A percentile compares a stretch with the other conserved stretches of the same genome.
These are phyloP conservation scores for Picea glauca DNA, from an alignment of 75 land plant species.

Conservation along the genomic window DNA sequence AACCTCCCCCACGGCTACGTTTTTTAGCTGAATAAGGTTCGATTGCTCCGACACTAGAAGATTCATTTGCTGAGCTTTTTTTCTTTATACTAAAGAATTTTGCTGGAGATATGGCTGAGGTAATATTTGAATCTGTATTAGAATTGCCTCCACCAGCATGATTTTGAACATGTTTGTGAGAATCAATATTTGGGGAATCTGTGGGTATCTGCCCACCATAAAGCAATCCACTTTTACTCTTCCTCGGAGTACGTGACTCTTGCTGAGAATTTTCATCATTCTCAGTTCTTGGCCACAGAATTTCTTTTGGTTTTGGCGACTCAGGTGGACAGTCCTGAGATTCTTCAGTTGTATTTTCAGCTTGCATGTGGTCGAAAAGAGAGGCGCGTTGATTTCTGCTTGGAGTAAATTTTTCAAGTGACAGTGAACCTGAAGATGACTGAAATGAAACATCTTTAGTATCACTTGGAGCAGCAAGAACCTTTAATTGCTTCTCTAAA, in stretches of 20 bases:
- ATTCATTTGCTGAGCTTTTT: background rate
- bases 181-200: background rate
- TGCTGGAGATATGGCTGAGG: background rate
- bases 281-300: slow-evolving; percentile 8
- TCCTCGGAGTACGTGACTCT: background rate
- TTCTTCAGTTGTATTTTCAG: slow-evolving; percentile 23
- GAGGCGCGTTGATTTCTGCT: slow-evolving; percentile 10
- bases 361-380: slow-evolving; percentile 21
- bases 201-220: background rate
- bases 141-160: slow-evolving; percentile 6
- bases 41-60: background rate
- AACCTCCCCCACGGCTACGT: slow-evolving; percentile 15
- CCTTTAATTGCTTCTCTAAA: slow-evolving; percentile 80
- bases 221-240: background rate
- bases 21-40: slow-evolving; percentile 23
- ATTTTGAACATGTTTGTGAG: background rate
- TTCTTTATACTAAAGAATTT: slow-evolving; percentile 2
- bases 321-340: slow-evolving; percentile 12
- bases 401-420: slow-evolving; percentile 8
- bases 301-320: slow-evolving; percentile 31
- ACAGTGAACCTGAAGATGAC: background rate
- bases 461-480: slow-evolving; percentile 39
- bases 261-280: slow-evolving; percentile 10
- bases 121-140: background rate
- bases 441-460: slow-evolving; percentile 29